A percentile compares a stretch with the other conserved stretches of the same genome.
Evolutionary conservation across 441 rosid species (phyloP).

Genomic region (Gossypium davidsonii): DNA sequence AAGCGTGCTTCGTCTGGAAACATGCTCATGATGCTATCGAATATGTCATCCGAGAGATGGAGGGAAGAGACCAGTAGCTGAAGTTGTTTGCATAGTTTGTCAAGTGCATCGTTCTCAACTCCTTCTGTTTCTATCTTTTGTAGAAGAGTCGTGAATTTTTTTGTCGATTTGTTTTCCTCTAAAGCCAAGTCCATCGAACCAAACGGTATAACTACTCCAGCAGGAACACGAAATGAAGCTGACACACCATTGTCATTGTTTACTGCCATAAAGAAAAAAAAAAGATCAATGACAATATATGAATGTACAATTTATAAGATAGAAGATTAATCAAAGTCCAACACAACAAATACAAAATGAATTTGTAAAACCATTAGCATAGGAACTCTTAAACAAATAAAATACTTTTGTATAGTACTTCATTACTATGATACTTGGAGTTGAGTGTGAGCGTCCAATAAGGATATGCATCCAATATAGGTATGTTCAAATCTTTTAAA

Average conservation of each 20-base stretch:
- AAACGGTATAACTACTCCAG: slow-evolving; percentile 77
- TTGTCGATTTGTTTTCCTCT: slow-evolving; percentile 38
- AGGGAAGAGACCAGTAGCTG: slow-evolving; percentile 56
- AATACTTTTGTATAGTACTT: neutral
- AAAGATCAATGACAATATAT: neutral
- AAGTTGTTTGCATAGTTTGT: slow-evolving; percentile 51
- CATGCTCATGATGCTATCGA: slow-evolving; percentile 34
- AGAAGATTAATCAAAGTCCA: neutral
- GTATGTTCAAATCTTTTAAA: neutral
- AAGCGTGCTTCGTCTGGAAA: slow-evolving; percentile 50
- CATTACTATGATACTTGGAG: neutral
- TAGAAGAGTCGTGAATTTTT: slow-evolving; percentile 47
- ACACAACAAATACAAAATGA: neutral
- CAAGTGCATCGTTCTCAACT: slow-evolving; percentile 60
- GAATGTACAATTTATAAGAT: neutral
- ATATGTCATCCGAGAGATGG: slow-evolving; percentile 45
- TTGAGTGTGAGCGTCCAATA: neutral
- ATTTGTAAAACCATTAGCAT: neutral
- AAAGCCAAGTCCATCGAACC: slow-evolving; percentile 83
- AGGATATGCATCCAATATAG: neutral
- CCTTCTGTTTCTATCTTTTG: slow-evolving; percentile 65
- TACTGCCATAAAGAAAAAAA: slow-evolving; percentile 37
- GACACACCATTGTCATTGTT: slow-evolving; percentile 71
- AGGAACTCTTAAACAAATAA: neutral
- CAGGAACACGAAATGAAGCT: slow-evolving; percentile 73